Evolutionary conservation across 352 stramenopile genomes (phyloP).

Genomic region (Phytophthora uliginosa): DNA sequence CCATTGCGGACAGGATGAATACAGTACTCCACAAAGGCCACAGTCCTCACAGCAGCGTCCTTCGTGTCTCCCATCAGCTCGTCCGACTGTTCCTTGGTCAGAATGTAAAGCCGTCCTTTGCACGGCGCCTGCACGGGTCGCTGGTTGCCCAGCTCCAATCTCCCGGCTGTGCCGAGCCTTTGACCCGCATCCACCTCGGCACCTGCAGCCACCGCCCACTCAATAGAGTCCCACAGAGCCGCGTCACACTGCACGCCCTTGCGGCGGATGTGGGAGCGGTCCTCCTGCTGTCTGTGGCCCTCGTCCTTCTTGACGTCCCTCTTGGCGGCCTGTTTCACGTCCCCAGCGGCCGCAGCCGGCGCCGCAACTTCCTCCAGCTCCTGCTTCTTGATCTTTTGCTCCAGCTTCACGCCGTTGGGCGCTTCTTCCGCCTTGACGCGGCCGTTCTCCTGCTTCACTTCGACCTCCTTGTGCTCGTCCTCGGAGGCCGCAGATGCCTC

Average conservation of each 20-base stretch:
- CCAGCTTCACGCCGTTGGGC: conserved; percentile 29
- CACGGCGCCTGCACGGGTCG: conserved; percentile 86
- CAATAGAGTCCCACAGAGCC: conserved; percentile 45
- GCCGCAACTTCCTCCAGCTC: conserved; percentile 13
- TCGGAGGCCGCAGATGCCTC: conserved; percentile 6
- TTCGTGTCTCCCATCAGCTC: conserved; percentile 28
- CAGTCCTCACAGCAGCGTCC: conserved; percentile 17
- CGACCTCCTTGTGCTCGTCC: conserved; percentile 6
- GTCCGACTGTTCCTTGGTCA: conserved; percentile 34
- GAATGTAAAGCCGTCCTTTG: conserved; percentile 85
- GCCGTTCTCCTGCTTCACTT: conserved; percentile 31
- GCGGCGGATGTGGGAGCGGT: conserved; percentile 65
- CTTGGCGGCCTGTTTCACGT: conserved; percentile 24
- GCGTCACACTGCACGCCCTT: conserved; percentile 54
- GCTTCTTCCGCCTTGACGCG: conserved; percentile 26
- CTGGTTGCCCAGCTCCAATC: conserved; percentile 70
- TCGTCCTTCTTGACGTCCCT: conserved; percentile 34
- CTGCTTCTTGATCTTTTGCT: conserved; percentile 39
- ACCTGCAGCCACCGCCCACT: conserved; percentile 60
- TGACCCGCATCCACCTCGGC: conserved; percentile 67
- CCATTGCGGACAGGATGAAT: conserved; percentile 82
- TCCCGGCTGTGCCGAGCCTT: conserved; percentile 58
- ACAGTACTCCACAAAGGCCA: conserved; percentile 84
- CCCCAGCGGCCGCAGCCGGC: background rate
- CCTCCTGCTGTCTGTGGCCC: conserved; percentile 17